A percentile compares a stretch with the other conserved stretches of the same genome.
These are phyloP conservation scores for Ganoderma boninense DNA, from an alignment of 1,284 basidiomycete species.

Conservation along the genomic window DNA sequence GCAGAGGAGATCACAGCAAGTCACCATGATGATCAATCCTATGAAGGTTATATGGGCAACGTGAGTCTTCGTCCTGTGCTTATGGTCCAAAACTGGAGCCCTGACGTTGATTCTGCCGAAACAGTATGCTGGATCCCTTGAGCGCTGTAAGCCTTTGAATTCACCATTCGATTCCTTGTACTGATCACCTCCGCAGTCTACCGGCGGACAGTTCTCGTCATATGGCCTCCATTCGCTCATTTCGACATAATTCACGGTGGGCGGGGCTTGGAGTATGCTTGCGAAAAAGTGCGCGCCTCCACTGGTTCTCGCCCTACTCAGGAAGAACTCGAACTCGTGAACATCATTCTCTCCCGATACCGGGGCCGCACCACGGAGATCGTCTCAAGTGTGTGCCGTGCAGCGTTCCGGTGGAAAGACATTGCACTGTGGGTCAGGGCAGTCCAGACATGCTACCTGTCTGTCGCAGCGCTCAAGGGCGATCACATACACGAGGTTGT, in stretches of 20 bases:
- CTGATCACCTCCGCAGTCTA: slow-evolving; percentile 44
- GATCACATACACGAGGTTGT: not conserved
- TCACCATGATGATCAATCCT: not conserved
- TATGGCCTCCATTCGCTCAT: slow-evolving; percentile 44
- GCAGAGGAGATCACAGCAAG: not conserved
- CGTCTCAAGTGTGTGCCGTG: slow-evolving; percentile 8
- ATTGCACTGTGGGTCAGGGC: slow-evolving; percentile 12
- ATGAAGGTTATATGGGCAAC: slow-evolving; percentile 53
- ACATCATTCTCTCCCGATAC: slow-evolving; percentile 18
- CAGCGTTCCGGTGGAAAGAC: slow-evolving; percentile 13
- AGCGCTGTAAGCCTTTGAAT: not conserved
- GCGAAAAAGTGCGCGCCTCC: slow-evolving; percentile 15
- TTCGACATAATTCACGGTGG: slow-evolving; percentile 35
- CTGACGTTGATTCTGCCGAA: not conserved
- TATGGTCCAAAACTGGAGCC: slow-evolving; percentile 15
- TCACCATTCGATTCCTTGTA: not conserved
- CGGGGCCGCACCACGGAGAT: not conserved
- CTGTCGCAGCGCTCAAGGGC: not conserved
- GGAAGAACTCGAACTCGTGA: slow-evolving; percentile 21
- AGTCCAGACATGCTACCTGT: not conserved
- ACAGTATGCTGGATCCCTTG: not conserved
- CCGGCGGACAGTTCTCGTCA: slow-evolving; percentile 49
- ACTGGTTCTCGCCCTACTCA: not conserved
- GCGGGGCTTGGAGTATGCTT: slow-evolving; percentile 20
- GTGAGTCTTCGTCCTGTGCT: slow-evolving; percentile 37